These are phyloP conservation scores for Magnolia kwangsiensis DNA, from an alignment of 164 flowering plant genomes.

Conservation along the genomic window DNA sequence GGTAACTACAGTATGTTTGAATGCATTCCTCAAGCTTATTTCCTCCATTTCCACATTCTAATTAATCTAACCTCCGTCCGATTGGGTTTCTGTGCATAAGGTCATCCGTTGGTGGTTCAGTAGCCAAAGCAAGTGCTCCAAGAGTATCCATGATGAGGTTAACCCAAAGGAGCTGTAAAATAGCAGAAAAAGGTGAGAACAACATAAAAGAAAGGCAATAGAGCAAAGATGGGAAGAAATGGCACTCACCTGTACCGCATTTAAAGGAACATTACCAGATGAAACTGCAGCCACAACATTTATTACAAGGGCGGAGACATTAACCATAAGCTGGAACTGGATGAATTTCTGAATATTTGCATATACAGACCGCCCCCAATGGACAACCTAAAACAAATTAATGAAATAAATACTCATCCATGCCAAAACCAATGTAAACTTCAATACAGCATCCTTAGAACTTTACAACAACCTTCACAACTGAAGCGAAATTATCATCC, in stretches of 20 bases:
- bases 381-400: slow-evolving; percentile 60
- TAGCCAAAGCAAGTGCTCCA: slow-evolving; percentile 96
- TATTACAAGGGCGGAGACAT: slow-evolving; percentile 87
- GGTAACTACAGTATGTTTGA: background rate
- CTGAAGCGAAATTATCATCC: slow-evolving; percentile 92
- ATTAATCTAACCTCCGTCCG: slow-evolving; percentile 65
- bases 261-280: slow-evolving; percentile 81
- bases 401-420: background rate
- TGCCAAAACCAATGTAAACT: background rate
- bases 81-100: slow-evolving; percentile 85
- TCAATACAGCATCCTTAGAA: background rate
- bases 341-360: slow-evolving; percentile 96
- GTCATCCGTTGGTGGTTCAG: slow-evolving; percentile 96
- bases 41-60: background rate
- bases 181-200: background rate
- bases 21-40: no score
- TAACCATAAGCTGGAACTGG: slow-evolving; percentile 94
- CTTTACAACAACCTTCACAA: slow-evolving; percentile 71
- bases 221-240: background rate
- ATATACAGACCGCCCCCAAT: slow-evolving; percentile 98
- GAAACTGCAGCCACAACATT: slow-evolving; percentile 88
- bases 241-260: slow-evolving; percentile 72
- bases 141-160: slow-evolving; percentile 98
- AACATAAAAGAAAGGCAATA: background rate
- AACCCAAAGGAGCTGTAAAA: slow-evolving; percentile 89